Evolutionary conservation across 2,329 filamentous ascomycete genomes (phyloP).

Genomic region (Cladorrhinum sp.): DNA sequence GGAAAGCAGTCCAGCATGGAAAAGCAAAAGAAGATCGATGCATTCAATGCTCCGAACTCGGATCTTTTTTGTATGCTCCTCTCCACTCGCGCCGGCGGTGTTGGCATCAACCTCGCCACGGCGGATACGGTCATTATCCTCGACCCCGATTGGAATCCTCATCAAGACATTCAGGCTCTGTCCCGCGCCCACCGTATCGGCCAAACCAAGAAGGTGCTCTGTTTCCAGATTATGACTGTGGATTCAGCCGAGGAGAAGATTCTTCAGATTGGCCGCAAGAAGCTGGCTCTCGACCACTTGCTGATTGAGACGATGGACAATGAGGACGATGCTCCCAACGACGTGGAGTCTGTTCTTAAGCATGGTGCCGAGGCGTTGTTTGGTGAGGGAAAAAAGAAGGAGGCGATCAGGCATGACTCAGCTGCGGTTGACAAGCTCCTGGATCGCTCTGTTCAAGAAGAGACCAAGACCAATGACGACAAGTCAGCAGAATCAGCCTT

Average conservation of each 20-base stretch:
- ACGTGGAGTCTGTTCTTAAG: conserved; percentile 82
- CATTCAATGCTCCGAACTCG: conserved; percentile 83
- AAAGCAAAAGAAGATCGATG: conserved; percentile 92
- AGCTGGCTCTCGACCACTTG: conserved; percentile 92
- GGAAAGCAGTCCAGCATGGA: conserved; percentile 76
- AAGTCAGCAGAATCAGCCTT: conserved; percentile 74
- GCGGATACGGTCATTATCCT: conserved; percentile 98
- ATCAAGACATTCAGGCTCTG: conserved; percentile 94
- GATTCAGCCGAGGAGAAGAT: conserved; percentile 92
- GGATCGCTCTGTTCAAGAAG: conserved; percentile 79
- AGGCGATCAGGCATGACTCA: conserved; percentile 77
- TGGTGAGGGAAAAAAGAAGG: conserved; percentile 64
- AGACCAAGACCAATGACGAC: conserved; percentile 64
- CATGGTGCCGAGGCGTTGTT: conserved; percentile 88
- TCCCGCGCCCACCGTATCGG: conserved; percentile 95
- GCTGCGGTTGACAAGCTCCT: conserved; percentile 83
- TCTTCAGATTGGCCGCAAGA: conserved; percentile 90
- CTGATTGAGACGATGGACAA: conserved; percentile 89
- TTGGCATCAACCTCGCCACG: conserved; percentile 95
- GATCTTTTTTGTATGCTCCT: conserved; percentile 84
- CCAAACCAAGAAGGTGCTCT: conserved; percentile 91
- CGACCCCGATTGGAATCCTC: conserved; percentile 95
- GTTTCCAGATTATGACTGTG: conserved; percentile 91
- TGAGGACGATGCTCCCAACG: conserved; percentile 67
- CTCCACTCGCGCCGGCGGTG: conserved; percentile 90